Percentiles rank a stretch among this genome's conserved stretches.
These are phyloP conservation scores for Cenchrus purpureus DNA, from an alignment of 176 grass and related monocot species.

Conservation along the genomic window DNA sequence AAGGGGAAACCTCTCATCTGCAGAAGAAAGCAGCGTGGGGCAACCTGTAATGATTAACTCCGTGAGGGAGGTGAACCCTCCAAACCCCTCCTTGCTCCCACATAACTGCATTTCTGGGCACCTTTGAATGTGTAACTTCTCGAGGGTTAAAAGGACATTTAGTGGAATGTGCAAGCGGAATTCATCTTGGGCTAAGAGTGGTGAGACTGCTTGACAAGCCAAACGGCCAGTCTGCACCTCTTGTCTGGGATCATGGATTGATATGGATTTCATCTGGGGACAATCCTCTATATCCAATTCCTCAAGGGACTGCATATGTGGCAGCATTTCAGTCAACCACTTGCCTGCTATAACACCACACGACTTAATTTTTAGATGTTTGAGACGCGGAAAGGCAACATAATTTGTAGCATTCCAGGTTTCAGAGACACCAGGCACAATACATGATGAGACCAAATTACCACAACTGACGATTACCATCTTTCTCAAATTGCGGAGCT, in stretches of 20 bases:
- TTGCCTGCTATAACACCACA: constrained; percentile 7
- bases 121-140: background rate
- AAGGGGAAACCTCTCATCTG: background rate
- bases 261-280: background rate
- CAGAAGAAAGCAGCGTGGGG: background rate
- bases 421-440: background rate
- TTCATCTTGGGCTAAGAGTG: background rate
- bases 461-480: background rate
- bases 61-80: background rate
- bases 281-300: background rate
- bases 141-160: background rate
- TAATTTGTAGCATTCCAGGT: background rate
- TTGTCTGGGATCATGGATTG: background rate
- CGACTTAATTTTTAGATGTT: background rate
- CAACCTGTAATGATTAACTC: background rate
- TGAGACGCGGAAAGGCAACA: background rate
- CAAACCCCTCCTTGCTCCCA: background rate
- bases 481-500: constrained; percentile 31
- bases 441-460: background rate
- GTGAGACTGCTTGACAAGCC: background rate
- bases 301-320: constrained; percentile 11
- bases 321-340: constrained; percentile 1
- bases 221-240: background rate
- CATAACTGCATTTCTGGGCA: constrained; percentile 18
- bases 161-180: background rate